Percentiles rank a stretch among this genome's conserved stretches.
Evolutionary conservation across 495 filamentous ascomycete species (phyloP).

Genomic region (Aspergillus baeticus): DNA sequence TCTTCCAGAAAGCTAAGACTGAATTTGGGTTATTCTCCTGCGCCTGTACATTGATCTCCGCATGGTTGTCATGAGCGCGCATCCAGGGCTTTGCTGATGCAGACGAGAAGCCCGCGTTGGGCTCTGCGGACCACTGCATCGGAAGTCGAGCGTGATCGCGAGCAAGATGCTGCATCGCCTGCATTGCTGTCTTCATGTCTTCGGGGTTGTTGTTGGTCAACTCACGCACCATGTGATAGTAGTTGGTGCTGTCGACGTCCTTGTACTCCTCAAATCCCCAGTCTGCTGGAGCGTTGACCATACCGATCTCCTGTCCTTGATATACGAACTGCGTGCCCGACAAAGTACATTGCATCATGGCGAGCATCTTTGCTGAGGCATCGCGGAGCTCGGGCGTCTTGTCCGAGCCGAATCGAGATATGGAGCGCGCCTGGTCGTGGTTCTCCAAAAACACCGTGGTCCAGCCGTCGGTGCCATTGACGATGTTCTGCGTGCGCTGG

Average conservation of each 20-base stretch:
- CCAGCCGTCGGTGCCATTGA: constrained; percentile 67
- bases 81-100: constrained; percentile 55
- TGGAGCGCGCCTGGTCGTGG: constrained; percentile 65
- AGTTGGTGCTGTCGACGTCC: constrained; percentile 66
- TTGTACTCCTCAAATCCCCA: constrained; percentile 69
- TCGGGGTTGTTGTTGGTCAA: constrained; percentile 29
- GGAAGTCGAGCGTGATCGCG: constrained; percentile 56
- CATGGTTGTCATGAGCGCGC: constrained; percentile 53
- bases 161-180: constrained; percentile 13
- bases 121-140: constrained; percentile 47
- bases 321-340: constrained; percentile 71
- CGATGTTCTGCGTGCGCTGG: constrained; percentile 66
- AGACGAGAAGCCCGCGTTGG: constrained; percentile 51
- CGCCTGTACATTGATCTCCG: constrained; percentile 42
- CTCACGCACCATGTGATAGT: constrained; percentile 46
- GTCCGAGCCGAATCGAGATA: constrained; percentile 57
- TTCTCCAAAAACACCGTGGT: constrained; percentile 71
- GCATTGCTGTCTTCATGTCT: background rate
- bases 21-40: constrained; percentile 46
- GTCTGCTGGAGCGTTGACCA: constrained; percentile 62
- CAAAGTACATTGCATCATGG: constrained; percentile 53
- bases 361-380: constrained; percentile 60
- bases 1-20: constrained; percentile 50
- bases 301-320: constrained; percentile 76
- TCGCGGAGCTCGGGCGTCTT: constrained; percentile 41